Evolutionary conservation across 2,329 filamentous ascomycete genomes (phyloP), one percentile per base, ranked within the genome.

Genomic region (Trichophaea hybrida): DNA sequence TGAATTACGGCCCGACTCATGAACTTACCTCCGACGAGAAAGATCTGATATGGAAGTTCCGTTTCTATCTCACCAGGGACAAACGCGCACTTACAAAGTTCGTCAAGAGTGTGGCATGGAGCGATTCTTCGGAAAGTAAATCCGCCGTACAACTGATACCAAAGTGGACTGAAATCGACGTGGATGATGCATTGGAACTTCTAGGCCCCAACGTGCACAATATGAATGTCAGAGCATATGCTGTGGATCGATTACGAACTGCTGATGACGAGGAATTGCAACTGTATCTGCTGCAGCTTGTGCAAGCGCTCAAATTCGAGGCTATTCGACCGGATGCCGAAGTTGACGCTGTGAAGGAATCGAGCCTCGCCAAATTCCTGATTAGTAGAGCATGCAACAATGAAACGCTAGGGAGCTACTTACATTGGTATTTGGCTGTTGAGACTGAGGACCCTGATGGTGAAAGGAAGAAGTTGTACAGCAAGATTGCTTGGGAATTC

Each of bases 341-440:
- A 8, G 61, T 40, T n/a, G 81, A 88, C 64, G 76, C 78, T 46
- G 76, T 78, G 0, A 78, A 81, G 51, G 85, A 93, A 68, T 95
- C 90, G 0, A 95, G 90, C 0, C 76, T 98, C 5, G 91, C 90
- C 1, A 82, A 81, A 31, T 98, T 98, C 69, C 77, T 98, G 2
- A 93, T 98, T 59, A 82, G 86, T 1, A 81, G 93, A 38, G 94
- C 93, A 2, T 85, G 87, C 12, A 82, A 84, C 63, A 97, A 94
- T 69, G 87, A 96, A 69, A 84, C 86, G 61, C 78, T 98, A 1
- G 93, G 91, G 34, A 98, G 94, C 70, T 95, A 94, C 73, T 81
- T 98, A 57, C 88, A 96, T 71, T 98, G 93, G 93, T 98, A 97
- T 72, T 78, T 98, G 1, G 96, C 96, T 83, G 93, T 98, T 1